phyloP scores from a whole-genome alignment of 2,329 filamentous ascomycete species.

The Fusarium brevicatenulatum region DNA sequence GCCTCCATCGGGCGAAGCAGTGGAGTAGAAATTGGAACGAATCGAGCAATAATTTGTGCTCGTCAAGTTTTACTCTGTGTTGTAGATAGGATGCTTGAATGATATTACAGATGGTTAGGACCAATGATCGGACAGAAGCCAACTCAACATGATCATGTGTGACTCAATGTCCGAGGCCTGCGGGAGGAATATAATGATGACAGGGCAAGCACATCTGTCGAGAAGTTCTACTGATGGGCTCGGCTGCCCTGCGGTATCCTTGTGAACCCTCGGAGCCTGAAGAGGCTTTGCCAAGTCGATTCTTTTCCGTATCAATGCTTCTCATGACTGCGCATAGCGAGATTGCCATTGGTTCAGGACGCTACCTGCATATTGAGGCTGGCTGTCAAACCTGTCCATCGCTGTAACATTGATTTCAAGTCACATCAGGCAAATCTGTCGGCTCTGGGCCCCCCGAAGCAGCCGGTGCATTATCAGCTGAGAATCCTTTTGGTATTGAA shows the following conservation, averaged over 20 bases:
- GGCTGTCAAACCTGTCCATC: conserved; percentile 15
- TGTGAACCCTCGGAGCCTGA: background rate
- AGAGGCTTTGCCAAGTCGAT: background rate
- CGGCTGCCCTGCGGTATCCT: background rate
- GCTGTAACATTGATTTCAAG: conserved; percentile 17
- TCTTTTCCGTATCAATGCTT: background rate
- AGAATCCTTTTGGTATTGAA: background rate
- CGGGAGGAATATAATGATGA: background rate
- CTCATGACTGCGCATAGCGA: background rate
- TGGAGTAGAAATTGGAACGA: background rate
- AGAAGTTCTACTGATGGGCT: background rate
- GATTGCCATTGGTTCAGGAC: conserved; percentile 7
- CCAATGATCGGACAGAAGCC: background rate
- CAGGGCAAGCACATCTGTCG: background rate
- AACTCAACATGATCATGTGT: background rate
- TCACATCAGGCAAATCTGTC: conserved; percentile 14
- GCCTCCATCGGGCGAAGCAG: background rate
- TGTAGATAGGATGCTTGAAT: background rate
- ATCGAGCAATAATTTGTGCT: background rate
- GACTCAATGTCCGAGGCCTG: background rate
- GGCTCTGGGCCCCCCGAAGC: conserved; percentile 9
- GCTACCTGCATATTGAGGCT: conserved; percentile 39
- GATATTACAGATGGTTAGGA: background rate
- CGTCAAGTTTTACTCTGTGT: background rate
- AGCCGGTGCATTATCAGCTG: conserved; percentile 18